Percentiles rank a stretch among this genome's conserved stretches.
Conservation (phyloP, 176 grass and related monocot species). For the Microstegium vimineum region DNA sequence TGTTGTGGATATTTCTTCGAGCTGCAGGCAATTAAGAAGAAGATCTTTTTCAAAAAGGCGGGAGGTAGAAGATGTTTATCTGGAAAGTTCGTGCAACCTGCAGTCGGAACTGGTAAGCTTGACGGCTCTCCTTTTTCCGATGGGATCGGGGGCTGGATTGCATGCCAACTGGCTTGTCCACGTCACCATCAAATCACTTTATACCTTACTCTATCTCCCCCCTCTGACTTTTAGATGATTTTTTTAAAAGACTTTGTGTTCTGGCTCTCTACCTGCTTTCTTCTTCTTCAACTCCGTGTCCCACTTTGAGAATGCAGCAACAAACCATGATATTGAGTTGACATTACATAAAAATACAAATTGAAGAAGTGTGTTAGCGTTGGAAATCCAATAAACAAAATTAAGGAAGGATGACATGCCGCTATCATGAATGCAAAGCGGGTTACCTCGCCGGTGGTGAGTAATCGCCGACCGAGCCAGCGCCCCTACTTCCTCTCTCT, state of each 20-base stretch:
- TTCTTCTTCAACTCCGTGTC: constrained; percentile 25
- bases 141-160: no score
- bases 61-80: neutral
- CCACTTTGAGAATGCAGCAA: constrained; percentile 18
- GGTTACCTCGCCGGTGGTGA: no score
- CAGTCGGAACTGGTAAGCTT: constrained; percentile 14
- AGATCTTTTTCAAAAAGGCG: neutral
- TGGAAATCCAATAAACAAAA: neutral
- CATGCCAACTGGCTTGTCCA: neutral
- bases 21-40: neutral
- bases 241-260: neutral
- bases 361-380: neutral
- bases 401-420: neutral
- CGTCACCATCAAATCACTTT: constrained; percentile 7
- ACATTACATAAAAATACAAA: neutral
- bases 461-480: no score
- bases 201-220: neutral
- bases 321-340: neutral
- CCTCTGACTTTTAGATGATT: constrained; percentile 20
- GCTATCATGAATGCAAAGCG: no score
- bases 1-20: neutral
- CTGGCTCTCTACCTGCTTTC: neutral
- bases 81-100: constrained; percentile 31
- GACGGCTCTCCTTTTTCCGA: neutral
- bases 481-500: no score